Conservation (phyloP, 2,329 filamentous ascomycete species). For the Teratosphaeria gauchensis region DNA sequence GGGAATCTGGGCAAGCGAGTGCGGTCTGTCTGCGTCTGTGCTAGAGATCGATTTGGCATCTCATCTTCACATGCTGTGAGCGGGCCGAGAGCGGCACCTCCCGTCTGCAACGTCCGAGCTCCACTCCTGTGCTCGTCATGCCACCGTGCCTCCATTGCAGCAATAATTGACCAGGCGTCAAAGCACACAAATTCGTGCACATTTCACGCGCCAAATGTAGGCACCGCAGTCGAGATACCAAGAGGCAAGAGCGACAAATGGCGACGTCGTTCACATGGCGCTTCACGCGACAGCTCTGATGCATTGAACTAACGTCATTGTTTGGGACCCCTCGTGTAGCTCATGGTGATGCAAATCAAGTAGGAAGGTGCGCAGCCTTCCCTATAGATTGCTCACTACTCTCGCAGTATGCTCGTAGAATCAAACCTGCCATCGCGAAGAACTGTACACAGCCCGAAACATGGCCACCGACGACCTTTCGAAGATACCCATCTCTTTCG, state of each 20-base stretch:
- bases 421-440: background rate
- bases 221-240: background rate
- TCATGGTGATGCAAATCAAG: background rate
- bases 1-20: background rate
- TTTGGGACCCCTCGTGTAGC: background rate
- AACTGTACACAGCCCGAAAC: background rate
- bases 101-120: no score
- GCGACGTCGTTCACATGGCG: background rate
- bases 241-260: no score
- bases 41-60: no score
- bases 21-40: no score
- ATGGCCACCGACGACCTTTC: slow-evolving; percentile 5
- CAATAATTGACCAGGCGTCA: no score
- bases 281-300: background rate
- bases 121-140: no score
- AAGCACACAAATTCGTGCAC: background rate
- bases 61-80: background rate
- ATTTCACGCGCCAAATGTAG: background rate
- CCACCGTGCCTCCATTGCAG: no score
- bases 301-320: background rate
- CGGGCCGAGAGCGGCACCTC: no score
- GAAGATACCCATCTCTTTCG: slow-evolving; percentile 44
- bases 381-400: background rate
- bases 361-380: background rate
- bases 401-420: background rate